A percentile compares a stretch with the other conserved stretches of the same genome.
These are phyloP conservation scores for Platanthera guangdongensis DNA, from an alignment of 106 monocot genomes.

Conservation along the genomic window DNA sequence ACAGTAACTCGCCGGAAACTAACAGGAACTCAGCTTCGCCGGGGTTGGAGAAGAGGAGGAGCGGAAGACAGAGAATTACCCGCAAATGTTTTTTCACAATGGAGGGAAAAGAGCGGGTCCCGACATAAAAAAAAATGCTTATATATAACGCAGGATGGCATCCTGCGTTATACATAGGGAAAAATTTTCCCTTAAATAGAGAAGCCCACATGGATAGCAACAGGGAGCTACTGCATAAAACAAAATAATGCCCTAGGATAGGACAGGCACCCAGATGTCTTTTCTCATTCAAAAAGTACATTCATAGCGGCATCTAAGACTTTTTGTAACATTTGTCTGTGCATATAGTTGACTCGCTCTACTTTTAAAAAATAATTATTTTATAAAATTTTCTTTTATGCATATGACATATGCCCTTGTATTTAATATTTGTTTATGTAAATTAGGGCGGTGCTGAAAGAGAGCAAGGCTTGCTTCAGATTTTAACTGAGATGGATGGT, in stretches of 20 bases:
- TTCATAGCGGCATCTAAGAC: not conserved
- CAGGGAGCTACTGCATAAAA: not conserved
- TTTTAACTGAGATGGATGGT: slow-evolving; percentile 89
- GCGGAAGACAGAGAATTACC: no score
- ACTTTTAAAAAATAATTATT: not conserved
- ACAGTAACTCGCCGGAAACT: no score
- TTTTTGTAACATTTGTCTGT: not conserved
- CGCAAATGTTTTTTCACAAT: no score
- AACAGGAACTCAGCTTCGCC: no score
- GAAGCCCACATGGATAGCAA: not conserved
- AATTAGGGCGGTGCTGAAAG: slow-evolving; percentile 81
- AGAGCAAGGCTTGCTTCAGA: slow-evolving; percentile 91
- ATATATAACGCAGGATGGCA: no score
- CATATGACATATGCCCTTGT: not conserved
- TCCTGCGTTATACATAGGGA: no score
- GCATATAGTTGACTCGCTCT: not conserved
- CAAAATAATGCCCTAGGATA: not conserved
- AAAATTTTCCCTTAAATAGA: not conserved
- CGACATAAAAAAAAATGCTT: no score
- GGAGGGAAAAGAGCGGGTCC: no score
- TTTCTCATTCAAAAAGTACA: not conserved
- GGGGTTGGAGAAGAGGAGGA: no score
- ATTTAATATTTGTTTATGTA: slow-evolving; percentile 8
- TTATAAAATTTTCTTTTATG: not conserved
- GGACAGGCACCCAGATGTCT: not conserved